A percentile compares a stretch with the other conserved stretches of the same genome.
Evolutionary conservation across 2,329 filamentous ascomycete species (phyloP).

Genomic region (Pseudocercospora pini-densiflorae): DNA sequence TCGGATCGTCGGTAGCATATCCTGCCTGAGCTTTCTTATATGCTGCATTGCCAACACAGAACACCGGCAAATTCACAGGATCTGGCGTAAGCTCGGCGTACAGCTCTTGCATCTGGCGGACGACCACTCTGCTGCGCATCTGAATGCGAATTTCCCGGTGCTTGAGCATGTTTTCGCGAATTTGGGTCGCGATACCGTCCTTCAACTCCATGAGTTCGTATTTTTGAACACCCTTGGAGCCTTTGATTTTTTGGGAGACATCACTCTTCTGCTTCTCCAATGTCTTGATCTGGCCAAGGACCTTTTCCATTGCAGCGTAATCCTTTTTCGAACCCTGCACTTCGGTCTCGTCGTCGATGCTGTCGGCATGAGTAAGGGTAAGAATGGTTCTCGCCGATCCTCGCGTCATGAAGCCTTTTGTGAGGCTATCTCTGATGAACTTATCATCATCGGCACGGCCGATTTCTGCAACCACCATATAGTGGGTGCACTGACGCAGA

Average conservation of each 20-base stretch:
- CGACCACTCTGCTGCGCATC: slow-evolving; percentile 17
- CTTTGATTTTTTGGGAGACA: not conserved
- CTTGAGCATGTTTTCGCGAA: not conserved
- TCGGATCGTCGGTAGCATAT: not conserved
- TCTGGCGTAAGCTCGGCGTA: slow-evolving; percentile 17
- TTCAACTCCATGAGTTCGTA: slow-evolving; percentile 4
- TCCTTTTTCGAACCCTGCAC: slow-evolving; percentile 7
- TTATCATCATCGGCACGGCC: slow-evolving; percentile 23
- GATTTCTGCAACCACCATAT: slow-evolving; percentile 21
- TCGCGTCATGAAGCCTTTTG: slow-evolving; percentile 1
- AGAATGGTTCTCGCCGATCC: slow-evolving; percentile 19
- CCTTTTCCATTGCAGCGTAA: not conserved
- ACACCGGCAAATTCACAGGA: slow-evolving; percentile 10
- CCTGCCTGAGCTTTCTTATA: slow-evolving; percentile 27
- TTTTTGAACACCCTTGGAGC: not conserved
- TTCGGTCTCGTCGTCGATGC: slow-evolving; percentile 20
- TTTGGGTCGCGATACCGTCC: not conserved
- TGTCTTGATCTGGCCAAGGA: not conserved
- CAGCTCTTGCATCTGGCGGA: slow-evolving; percentile 1
- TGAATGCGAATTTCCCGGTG: slow-evolving; percentile 6
- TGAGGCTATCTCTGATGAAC: slow-evolving; percentile 13
- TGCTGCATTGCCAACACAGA: slow-evolving; percentile 21
- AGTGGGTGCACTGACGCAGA: slow-evolving; percentile 23
- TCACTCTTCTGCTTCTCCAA: not conserved
- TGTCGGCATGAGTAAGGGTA: slow-evolving; percentile 21